Evolutionary conservation across 2,329 filamentous ascomycete genomes (phyloP).

Genomic region (Alternaria brassicae): DNA sequence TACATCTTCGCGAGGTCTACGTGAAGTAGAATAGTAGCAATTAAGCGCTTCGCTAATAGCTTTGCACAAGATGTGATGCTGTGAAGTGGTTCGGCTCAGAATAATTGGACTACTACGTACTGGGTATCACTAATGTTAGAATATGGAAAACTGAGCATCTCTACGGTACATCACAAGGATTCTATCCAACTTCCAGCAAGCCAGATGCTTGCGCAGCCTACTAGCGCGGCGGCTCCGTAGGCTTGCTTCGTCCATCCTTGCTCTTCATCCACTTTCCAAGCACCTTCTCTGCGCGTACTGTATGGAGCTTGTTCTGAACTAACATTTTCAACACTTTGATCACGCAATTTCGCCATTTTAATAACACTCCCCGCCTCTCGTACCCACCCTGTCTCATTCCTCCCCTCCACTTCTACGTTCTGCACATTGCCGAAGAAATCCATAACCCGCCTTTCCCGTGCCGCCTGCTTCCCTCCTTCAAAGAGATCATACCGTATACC

Average conservation of each 20-base stretch:
- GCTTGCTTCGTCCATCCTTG: conserved; percentile 51
- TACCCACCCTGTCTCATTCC: conserved; percentile 56
- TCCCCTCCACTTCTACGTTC: conserved; percentile 83
- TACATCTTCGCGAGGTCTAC: background rate
- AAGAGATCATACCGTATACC: conserved; percentile 97
- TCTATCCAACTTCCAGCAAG: conserved; percentile 51
- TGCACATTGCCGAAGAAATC: conserved; percentile 99
- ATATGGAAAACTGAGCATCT: background rate
- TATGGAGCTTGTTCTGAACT: conserved; percentile 28
- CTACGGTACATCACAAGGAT: conserved; percentile 20
- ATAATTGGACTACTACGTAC: background rate
- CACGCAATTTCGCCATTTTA: conserved; percentile 55
- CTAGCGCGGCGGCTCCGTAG: conserved; percentile 49
- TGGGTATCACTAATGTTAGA: conserved; percentile 15
- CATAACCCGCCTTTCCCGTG: conserved; percentile 81
- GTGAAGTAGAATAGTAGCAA: background rate
- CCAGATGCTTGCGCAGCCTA: conserved; percentile 52
- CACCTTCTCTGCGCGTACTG: conserved; percentile 38
- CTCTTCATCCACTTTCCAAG: conserved; percentile 47
- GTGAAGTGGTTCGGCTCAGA: background rate
- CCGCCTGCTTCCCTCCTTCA: conserved; percentile 77
- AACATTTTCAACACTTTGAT: conserved; percentile 35
- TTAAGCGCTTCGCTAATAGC: background rate
- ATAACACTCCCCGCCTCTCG: conserved; percentile 79
- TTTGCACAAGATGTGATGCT: background rate